These are phyloP conservation scores for Pythium folliculosum DNA, from an alignment of 352 stramenopile genomes.

Conservation along the genomic window DNA sequence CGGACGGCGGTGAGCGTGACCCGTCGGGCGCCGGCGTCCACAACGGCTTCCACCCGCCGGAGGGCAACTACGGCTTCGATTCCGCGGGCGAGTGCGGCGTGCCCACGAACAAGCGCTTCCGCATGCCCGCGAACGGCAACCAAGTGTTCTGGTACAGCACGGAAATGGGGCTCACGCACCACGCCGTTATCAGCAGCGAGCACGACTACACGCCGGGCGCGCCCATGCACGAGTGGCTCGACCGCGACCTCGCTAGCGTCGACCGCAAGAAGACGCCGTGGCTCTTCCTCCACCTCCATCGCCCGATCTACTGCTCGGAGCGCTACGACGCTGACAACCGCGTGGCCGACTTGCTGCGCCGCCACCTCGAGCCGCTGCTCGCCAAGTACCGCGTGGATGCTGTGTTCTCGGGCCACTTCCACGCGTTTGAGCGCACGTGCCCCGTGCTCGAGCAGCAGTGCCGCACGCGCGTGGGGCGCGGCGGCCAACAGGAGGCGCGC, in stretches of 20 bases:
- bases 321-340: constrained; percentile 13
- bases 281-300: constrained; percentile 33
- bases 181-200: constrained; percentile 32
- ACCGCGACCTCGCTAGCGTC: constrained; percentile 26
- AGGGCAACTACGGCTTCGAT: constrained; percentile 26
- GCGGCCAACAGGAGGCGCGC: constrained; percentile 21
- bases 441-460: constrained; percentile 23
- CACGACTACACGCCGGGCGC: constrained; percentile 31
- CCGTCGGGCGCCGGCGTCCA: constrained; percentile 15
- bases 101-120: constrained; percentile 52
- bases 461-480: neutral
- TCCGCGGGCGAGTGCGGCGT: constrained; percentile 73
- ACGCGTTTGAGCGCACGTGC: constrained; percentile 34
- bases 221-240: constrained; percentile 31
- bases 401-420: constrained; percentile 34
- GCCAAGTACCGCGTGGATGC: constrained; percentile 31
- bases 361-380: constrained; percentile 27
- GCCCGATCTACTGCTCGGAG: constrained; percentile 31
- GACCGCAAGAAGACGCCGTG: constrained; percentile 30
- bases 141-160: constrained; percentile 33
- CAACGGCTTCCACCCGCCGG: constrained; percentile 26
- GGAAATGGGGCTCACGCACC: constrained; percentile 28
- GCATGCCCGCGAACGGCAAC: constrained; percentile 40
- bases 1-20: constrained; percentile 21
- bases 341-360: constrained; percentile 17